Conservation (phyloP, 1,284 basidiomycete genomes). For the Xanthoconium separans region DNA sequence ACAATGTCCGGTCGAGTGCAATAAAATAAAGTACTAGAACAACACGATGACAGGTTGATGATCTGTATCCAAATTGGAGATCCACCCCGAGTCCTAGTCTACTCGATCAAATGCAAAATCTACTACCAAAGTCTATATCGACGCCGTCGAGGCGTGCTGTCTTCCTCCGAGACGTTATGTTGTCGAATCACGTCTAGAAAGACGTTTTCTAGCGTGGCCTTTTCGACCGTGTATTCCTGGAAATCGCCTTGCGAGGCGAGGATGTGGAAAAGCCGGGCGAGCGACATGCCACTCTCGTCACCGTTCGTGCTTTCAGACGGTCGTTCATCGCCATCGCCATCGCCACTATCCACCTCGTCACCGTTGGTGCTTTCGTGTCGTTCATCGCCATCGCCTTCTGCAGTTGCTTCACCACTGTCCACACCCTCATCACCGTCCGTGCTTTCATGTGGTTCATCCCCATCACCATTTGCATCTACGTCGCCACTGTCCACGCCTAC, state of each 20-base stretch:
- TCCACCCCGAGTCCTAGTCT: too few relatives aligned
- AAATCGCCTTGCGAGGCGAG: constrained; percentile 53
- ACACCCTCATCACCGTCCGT: background rate
- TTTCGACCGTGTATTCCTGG: constrained; percentile 51
- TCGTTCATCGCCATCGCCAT: too few relatives aligned
- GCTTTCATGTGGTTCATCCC: background rate
- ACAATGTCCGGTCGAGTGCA: background rate
- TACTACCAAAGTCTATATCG: background rate
- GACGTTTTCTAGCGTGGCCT: constrained; percentile 66
- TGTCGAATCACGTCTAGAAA: constrained; percentile 58
- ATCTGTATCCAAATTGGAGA: too few relatives aligned
- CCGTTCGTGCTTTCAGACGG: too few relatives aligned
- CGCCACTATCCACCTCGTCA: too few relatives aligned
- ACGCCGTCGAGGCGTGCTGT: background rate
- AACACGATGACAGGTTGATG: background rate
- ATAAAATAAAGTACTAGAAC: background rate
- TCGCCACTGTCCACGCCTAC: constrained; percentile 6
- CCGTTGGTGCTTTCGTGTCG: too few relatives aligned
- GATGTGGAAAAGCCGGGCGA: constrained; percentile 55
- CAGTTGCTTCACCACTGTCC: too few relatives aligned
- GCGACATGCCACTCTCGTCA: constrained; percentile 33
- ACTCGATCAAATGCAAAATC: too few relatives aligned
- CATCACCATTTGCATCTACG: background rate
- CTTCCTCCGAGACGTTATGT: background rate
- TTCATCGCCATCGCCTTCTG: too few relatives aligned